Percentiles rank a stretch among this genome's conserved stretches.
Evolutionary conservation across 2,329 filamentous ascomycete species (phyloP).

Genomic region (Fusarium sp.): DNA sequence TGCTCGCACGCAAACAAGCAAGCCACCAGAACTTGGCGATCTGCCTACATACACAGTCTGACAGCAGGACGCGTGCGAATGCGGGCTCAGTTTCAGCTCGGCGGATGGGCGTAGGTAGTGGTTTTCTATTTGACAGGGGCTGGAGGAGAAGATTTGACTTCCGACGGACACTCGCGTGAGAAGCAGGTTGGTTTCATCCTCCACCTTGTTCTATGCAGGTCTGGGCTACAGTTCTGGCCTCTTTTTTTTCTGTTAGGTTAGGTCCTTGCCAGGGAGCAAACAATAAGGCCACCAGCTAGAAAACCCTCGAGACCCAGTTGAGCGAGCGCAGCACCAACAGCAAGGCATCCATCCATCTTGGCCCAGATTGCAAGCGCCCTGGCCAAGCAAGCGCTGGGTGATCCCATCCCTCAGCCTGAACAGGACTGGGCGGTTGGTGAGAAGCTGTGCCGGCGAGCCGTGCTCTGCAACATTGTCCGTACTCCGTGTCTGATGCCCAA

Average conservation of each 20-base stretch:
- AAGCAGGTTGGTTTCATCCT: constrained; percentile 24
- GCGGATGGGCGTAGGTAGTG: neutral
- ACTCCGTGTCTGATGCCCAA: neutral
- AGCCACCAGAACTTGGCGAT: constrained; percentile 6
- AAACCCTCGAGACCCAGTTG: neutral
- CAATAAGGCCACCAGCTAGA: neutral
- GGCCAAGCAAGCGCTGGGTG: constrained; percentile 26
- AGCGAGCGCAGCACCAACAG: neutral
- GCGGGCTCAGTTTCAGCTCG: neutral
- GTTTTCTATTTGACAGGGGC: neutral
- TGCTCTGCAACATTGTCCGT: constrained; percentile 4
- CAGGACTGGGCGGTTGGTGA: constrained; percentile 15
- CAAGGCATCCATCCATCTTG: neutral
- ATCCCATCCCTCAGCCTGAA: constrained; percentile 13
- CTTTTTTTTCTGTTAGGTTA: neutral
- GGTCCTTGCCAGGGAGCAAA: neutral
- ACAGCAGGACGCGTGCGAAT: neutral
- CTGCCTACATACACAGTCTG: neutral
- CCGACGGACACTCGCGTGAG: constrained; percentile 6
- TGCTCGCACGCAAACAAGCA: constrained; percentile 13
- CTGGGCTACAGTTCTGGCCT: neutral
- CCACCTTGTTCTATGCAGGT: constrained; percentile 11
- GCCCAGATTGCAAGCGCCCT: constrained; percentile 6
- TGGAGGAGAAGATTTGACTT: neutral
- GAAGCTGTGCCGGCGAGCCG: constrained; percentile 31